Base-by-base conservation (phyloP, 495 filamentous ascomycete species). In the Penicillium ucsense region DNA sequence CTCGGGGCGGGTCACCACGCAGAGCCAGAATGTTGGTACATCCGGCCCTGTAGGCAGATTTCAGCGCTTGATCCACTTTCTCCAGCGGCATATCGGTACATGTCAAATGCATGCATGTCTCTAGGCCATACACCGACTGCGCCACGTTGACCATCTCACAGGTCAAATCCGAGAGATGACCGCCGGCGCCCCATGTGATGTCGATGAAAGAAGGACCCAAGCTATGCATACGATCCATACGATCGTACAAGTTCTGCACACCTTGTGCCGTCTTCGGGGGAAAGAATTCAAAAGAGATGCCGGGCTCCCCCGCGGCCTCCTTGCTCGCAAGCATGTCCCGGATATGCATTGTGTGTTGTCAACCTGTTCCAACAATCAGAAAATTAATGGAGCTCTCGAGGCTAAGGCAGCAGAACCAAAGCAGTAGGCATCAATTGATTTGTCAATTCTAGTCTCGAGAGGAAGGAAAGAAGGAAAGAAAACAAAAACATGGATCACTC, bases 271-370 rank as follows among this genome's bases (percentile, higher is more conserved):
- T 99, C 72, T 99, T 99, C n/a, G 94, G 94, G 39, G 94, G 91
- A 69, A 97, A 99, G 76, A 95, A 99, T 70, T 99, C 94, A 66
- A 99, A 99, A 31, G 94, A 97, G 77, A 96, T 95, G 46, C 86
- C 88, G 41, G 89, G 83, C 53, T 81, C 78, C 61, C 80, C 79
- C 50, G 83, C 77, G 50, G 74, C 72, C 57, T 88, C 76, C 71
- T 88, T 85, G 58, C 91, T 86, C 51, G 84, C 78, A 53, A 99
- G 75, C 77, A 95, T 96, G 51, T 94, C 84, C 46, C 79, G 85
- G 76, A 99, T 90, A 74, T 97, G 94, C 82, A 85, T 85, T 39
- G 45, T 73, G 61, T 41, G 41, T 43, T 28, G 43, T 55, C 38
- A 56, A 52, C 10, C 52, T 61, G 44, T 41, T 29, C 20, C 20